Conservation (phyloP, 495 filamentous ascomycete genomes). For the Podospora didyma region DNA sequence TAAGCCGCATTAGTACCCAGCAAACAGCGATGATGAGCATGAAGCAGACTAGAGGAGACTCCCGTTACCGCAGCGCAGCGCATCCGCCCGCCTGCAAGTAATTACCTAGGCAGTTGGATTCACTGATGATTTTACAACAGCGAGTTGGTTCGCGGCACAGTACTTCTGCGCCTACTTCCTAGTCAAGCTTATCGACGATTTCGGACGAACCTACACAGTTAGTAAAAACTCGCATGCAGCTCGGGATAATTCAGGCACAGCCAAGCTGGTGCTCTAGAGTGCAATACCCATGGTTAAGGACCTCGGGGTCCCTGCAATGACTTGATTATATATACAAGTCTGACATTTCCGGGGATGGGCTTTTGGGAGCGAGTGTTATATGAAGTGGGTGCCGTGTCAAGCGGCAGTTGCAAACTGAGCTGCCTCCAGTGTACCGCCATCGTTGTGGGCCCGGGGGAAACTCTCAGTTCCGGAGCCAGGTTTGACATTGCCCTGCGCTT, state of each 20-base stretch:
- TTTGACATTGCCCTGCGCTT: too few species aligned
- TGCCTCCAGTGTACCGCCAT: not conserved
- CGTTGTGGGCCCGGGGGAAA: not conserved
- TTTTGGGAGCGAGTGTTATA: not conserved
- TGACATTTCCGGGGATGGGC: not conserved
- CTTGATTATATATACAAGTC: not conserved
- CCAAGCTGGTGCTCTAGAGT: conserved; percentile 1
- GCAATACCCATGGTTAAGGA: conserved; percentile 7
- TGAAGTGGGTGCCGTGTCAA: not conserved
- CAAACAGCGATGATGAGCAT: not conserved
- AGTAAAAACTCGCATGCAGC: conserved; percentile 14
- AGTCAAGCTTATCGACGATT: not conserved
- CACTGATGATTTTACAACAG: not conserved
- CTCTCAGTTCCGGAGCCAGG: not conserved
- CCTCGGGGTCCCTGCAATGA: not conserved
- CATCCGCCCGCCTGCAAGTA: conserved; percentile 13
- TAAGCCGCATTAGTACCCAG: too few species aligned
- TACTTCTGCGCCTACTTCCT: not conserved
- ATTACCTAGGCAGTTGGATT: not conserved
- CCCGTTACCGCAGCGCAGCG: not conserved
- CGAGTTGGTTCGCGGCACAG: conserved; percentile 13
- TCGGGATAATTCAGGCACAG: conserved; percentile 13
- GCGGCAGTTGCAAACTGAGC: conserved; percentile 2
- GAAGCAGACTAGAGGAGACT: conserved; percentile 2
- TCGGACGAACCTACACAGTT: conserved; percentile 3